Base-by-base conservation (phyloP, 257 asterid species). In the Nicotiana knightiana region DNA sequence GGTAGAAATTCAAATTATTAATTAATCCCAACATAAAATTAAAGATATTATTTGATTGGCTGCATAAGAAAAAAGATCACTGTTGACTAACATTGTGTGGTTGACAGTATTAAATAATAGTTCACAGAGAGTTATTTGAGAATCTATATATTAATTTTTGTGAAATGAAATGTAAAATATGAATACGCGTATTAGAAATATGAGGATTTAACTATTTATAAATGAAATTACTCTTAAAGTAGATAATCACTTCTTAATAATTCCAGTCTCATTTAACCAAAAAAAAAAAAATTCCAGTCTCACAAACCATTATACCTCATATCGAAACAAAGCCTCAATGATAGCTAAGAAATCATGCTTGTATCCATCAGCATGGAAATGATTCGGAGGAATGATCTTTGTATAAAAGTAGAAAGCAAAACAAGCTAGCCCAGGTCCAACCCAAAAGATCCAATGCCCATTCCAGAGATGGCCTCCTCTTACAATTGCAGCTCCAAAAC, bases 361-460 rank as follows among this genome's bases (percentile, higher is more conserved):
- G 77, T 87, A 90, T 3, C 89, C 90, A 79, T 90, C 91, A 2
- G 88, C 59, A 58, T 84, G 86, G 53, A 89, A 92, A 76, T 92
- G 98, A 26, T 90, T 86, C 11, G 83, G 51, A 4, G 98, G 96
- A n/a, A 94, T 94, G 46, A 92, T 87, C 86, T 90, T 85, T 0
- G 91, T 87, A 77, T 93, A 93, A 39, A 93, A 62, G 77, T 93
- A 93, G 51, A 93, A 93, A 5, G 77, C 90, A 13, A 88, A 46
- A 30, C 96, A 90, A 33, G 97, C 91, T 8, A 89, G 79, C 0
- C 82, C 86, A 0, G 98, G 98, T 24, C 96, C 98, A 4, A 66
- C 91, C 98, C 97, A 93, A 61, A 92, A 92, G 11, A 93, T 86
- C 98, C 98, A 92, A 55, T 93, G 97, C 3, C 91, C 94, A 24